Evolutionary conservation across 1,284 basidiomycete genomes (phyloP), one percentile per base, ranked within the genome.

Genomic region (Heterobasidion parviporum): DNA sequence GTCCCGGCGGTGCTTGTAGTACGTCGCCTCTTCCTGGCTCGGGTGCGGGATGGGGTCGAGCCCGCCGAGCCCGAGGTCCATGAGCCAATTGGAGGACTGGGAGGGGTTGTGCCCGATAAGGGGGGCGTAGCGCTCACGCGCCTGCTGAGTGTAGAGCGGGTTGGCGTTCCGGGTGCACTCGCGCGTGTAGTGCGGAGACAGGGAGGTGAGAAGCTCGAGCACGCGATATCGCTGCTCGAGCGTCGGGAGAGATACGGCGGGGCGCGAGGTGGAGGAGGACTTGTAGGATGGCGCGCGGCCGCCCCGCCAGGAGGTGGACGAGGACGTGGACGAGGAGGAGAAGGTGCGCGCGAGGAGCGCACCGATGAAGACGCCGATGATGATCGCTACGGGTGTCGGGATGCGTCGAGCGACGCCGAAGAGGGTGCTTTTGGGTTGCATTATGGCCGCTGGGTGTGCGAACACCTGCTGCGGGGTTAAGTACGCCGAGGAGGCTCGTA

Each of bases 161-260:
- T 96, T 94, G 4, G 91, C 79, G 62, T 81, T 78, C 36, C 89
- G 82, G 10, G 91, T 92, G 72, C 94, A 98, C 71, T 93, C 88
- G 57, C 86, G 85, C 18, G 94, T 97, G 71, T 97, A 88, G 67
- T 95, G 92, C 0, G 92, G 84, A 0, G 91, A 85, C 52, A 98
- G 79, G 6, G 88, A 87, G 33, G 89, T 88, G 54, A 98, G 78
- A 50, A 97, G 80, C 57, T 93, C 84, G 44, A 97, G 81, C 16
- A 97, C 85, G 50, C 93, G 87, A 50, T 80, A 75, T 14, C 94
- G 87, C 68, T 97, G 92, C 36, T 89, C 83, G 14, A 85, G 65
- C 0, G 86, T 87, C 0, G 92, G 92, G 3, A 85, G 69, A 33
- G 80, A 77, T 46, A 89, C 76, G 16, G 81, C 78, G 56, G 85